These are phyloP conservation scores for Microdochium trichocladiopsis DNA, from an alignment of 2,329 filamentous ascomycete species.

Conservation along the genomic window DNA sequence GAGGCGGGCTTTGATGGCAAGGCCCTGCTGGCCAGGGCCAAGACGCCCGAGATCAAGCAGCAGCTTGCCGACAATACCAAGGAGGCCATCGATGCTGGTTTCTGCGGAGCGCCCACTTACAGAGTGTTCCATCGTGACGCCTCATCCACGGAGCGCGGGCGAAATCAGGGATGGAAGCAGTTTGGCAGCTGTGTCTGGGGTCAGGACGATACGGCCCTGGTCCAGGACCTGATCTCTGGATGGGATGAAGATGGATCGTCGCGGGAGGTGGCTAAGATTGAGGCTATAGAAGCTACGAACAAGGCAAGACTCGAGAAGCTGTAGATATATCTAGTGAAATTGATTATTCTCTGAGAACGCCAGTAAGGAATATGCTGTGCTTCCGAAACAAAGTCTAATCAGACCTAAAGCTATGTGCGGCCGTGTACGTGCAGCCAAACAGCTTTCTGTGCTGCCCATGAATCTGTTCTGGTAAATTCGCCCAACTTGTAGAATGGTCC, in stretches of 20 bases:
- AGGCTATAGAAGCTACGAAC: background rate
- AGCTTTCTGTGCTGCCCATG: too few relatives aligned
- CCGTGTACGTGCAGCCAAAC: too few relatives aligned
- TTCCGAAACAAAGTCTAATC: too few relatives aligned
- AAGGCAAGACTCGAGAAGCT: background rate
- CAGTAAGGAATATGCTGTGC: too few relatives aligned
- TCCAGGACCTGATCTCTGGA: constrained; percentile 5
- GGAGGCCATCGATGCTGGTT: constrained; percentile 3
- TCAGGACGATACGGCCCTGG: constrained; percentile 5
- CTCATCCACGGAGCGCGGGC: background rate
- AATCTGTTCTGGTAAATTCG: too few relatives aligned
- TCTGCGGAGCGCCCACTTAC: constrained; percentile 5
- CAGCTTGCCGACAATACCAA: constrained; percentile 2
- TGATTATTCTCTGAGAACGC: too few relatives aligned
- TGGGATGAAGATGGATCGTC: constrained; percentile 3
- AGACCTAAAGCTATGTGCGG: too few relatives aligned
- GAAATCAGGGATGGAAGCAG: constrained; percentile 2
- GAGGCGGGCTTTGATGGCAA: constrained; percentile 3
- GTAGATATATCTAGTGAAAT: too few relatives aligned
- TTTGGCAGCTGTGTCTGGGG: constrained; percentile 4
- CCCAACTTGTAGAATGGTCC: too few relatives aligned
- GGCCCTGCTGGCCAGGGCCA: constrained; percentile 2
- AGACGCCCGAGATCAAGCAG: constrained; percentile 1
- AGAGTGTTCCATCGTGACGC: constrained; percentile 4
- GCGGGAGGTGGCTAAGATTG: background rate